Base-by-base conservation (phyloP, 2,329 filamentous ascomycete species). In the Microsporum canis region DNA sequence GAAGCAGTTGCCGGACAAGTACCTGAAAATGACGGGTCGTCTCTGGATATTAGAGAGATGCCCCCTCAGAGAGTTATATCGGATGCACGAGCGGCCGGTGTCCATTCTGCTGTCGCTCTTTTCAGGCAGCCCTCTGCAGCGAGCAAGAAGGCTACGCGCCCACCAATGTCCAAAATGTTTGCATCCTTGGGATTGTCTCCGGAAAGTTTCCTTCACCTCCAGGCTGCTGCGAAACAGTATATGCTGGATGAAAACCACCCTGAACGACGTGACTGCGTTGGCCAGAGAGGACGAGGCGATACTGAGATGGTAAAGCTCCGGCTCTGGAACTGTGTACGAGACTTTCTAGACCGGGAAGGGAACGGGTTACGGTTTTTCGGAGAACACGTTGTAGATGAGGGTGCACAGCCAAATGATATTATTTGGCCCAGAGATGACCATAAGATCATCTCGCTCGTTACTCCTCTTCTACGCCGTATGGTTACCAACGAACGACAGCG, bases 401-500 rank as follows among this genome's bases (percentile, higher is more conserved):
- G 65, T 49, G 72, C 75, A 68, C 71, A 64, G 0, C 68, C 66
- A 58, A 68, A 77, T 47, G 75, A 75, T 5, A 73, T 80, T 60
- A 70, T 79, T 12, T 84, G 81, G 81, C 81, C 82, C 2, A 72
- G 74, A 55, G 80, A 84, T 64, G 76, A 77, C 57, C 79, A 81
- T 61, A 78, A 79, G 63, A 81, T 84, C 57, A 80, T 84, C 45
- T 75, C 77, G n/a, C 70, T 82, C 27, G 78, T 82, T n/a, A 83
- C 80, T 63, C 81, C 81, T 10, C 68, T 84, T 53, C 72, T 84
- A 62, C 71, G 81, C 61, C 74, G 81, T 29, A 83, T 84, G 80
- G 80, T 84, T 10, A 83, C 81, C 14, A 84, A 84, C 62, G 82
- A 84, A 68, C 74, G 81, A 29, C 81, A 84, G 66, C 73, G 81